Evolutionary conservation across 2,329 filamentous ascomycete species (phyloP), one percentile per base, ranked within the genome.

Genomic region (Cercospora sp.): DNA sequence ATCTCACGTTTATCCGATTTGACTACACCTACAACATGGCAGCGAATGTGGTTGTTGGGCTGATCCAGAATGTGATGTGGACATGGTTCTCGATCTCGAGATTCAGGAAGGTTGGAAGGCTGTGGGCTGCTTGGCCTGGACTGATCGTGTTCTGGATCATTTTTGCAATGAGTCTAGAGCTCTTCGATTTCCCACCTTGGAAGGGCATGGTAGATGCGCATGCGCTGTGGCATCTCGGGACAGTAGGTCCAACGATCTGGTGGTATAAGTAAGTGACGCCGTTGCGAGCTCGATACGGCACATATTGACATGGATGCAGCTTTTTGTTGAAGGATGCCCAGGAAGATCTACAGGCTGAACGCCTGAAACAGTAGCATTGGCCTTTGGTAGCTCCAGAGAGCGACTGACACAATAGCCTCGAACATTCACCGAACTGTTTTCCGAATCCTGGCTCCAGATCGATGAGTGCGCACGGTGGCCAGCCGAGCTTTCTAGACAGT

Each of bases 11-110:
- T 73, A 92, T 94, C 84, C 84, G 85, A 18, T 99, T 95, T 91
- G 91, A 98, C 80, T 99, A 99, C 79, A 91, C 90, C 5, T 99
- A 99, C 82, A 99, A 99, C 79, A 98, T 99, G 93, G 89, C 91
- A 1, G 95, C 94, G 62, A 99, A 98, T 76, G 91, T 99, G 20
- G 88, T 86, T 3, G 87, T 91, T 10, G 95, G 95, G 3, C 83
- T 93, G 48, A 79, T 94, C 4, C 90, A 93, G 77, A 97, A 98
- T 75, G 63, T 89, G 3, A 81, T 98, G 67, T 98, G 95, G 95
- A 91, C 86, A 53, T 91, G 87, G 79, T 97, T 97, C 80, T 94
- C 91, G 78, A 87, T 91, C 73, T 82, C 83, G 72, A 87, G 90
- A 73, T 98, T 94, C 80, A 84, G 85, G 71, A 88, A 88, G 79